Base-by-base conservation (phyloP, 1,284 basidiomycete genomes). In the Trichosporon sp. region DNA sequence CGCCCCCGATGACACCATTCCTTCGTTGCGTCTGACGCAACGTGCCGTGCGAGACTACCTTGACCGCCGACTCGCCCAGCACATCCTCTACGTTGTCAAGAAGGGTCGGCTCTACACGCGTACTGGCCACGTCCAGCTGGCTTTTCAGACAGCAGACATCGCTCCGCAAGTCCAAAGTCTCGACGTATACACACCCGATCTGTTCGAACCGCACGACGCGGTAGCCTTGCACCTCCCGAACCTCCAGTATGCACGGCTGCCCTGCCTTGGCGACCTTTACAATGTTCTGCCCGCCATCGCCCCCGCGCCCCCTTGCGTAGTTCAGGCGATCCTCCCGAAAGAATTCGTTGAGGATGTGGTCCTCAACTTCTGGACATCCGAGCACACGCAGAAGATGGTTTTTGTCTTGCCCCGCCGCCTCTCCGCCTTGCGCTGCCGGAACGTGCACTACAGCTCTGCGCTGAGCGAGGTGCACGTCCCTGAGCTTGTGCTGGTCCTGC, bases 171-270 rank as follows among this genome's bases (percentile, higher is more conserved):
- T 51, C 8, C 15, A 51, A 12, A 2, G 21, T n/a, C 7, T 51
- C 21, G 47, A 51, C 7, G 11, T 51, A 4, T 51, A 51, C 21
- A 15, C 47, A 3, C 47, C 47, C 47, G 47, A 51, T 21, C 47
- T 23, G 15, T 85, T 51, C 21, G 47, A 51, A 8, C 21, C 47
- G 21, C 21, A 25, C 9, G 47, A 51, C 9, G 21, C 47, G 1
- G 47, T 51, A 5, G 21, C 18, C 7, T 21, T 51, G 7, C 21
- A 51, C 18, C 47, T 51, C 9, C 47, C 47, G 6, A 51, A 51
- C 23, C 21, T 51, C 1, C 21, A n/a, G 47, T 51, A 51, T 21
- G 47, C 47, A 21, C 47, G 47, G 15, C 23, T 51, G 4, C 47
- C 47, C 6, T 25, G 12, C 47, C 21, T 51, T 21, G 47, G 21